Evolutionary conservation across 2,329 filamentous ascomycete species (phyloP).

Genomic region (Cladosporium colombiae): DNA sequence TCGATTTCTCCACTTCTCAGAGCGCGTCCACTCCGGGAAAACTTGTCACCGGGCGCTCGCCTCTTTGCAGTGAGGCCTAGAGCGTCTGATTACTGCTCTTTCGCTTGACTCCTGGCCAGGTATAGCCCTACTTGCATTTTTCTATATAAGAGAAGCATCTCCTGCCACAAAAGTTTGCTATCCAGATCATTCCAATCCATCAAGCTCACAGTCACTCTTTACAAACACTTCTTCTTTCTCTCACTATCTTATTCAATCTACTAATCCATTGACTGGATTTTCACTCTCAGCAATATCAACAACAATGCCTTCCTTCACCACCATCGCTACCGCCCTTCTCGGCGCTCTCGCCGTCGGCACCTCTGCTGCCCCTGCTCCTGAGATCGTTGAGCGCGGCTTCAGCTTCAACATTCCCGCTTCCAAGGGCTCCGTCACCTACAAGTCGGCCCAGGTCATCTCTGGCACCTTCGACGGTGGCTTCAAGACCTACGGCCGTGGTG

Average conservation of each 20-base stretch:
- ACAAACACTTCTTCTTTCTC: neutral
- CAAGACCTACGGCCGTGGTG: slow-evolving; percentile 42
- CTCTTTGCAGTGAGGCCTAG: slow-evolving; percentile 7
- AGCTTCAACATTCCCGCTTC: slow-evolving; percentile 27
- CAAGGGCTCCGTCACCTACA: slow-evolving; percentile 26
- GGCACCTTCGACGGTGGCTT: slow-evolving; percentile 22
- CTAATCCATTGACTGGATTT: slow-evolving; percentile 17
- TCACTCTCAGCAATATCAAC: neutral
- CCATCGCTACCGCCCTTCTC: slow-evolving; percentile 18
- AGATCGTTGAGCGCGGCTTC: slow-evolving; percentile 20
- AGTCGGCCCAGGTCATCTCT: slow-evolving; percentile 21
- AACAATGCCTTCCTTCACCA: slow-evolving; percentile 20
- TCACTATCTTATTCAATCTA: neutral
- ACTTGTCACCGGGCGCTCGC: neutral
- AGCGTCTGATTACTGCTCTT: neutral
- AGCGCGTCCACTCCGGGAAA: neutral
- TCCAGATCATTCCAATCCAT: slow-evolving; percentile 7
- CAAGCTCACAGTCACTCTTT: slow-evolving; percentile 5
- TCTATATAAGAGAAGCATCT: slow-evolving; percentile 5
- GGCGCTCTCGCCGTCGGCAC: slow-evolving; percentile 19
- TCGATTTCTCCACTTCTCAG: slow-evolving; percentile 2
- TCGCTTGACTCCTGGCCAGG: neutral
- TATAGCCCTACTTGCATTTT: neutral
- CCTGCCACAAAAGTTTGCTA: neutral
- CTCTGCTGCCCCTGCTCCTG: slow-evolving; percentile 17